phyloP scores from a whole-genome alignment of 2,329 filamentous ascomycete genomes.

The Aspergillus pseudotamarii region DNA sequence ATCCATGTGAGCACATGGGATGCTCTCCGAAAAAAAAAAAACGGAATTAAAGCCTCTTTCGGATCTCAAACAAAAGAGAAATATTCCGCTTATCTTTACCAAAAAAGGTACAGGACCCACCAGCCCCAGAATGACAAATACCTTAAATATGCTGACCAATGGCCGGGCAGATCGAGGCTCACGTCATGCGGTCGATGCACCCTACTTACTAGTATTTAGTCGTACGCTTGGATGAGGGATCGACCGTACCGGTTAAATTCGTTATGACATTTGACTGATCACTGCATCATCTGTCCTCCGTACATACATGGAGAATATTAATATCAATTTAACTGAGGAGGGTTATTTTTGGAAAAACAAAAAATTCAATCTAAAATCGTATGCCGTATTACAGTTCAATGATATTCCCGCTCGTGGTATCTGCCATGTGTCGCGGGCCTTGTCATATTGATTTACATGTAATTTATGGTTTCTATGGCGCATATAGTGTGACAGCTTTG shows the following conservation, averaged over 20 bases:
- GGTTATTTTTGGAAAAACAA: neutral
- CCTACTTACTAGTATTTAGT: no score
- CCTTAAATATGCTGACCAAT: slow-evolving; percentile 26
- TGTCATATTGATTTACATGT: neutral
- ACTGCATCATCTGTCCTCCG: neutral
- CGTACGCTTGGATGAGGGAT: neutral
- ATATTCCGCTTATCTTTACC: slow-evolving; percentile 23
- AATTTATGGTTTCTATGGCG: neutral
- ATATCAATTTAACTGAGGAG: neutral
- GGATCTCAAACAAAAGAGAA: neutral
- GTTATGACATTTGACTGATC: neutral
- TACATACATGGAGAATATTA: neutral
- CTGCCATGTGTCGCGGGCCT: neutral
- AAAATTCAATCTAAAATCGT: neutral
- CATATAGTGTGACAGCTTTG: slow-evolving; percentile 10
- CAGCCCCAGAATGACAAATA: slow-evolving; percentile 28
- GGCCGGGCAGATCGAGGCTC: slow-evolving; percentile 8
- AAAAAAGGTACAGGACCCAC: slow-evolving; percentile 13
- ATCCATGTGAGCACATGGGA: slow-evolving; percentile 7
- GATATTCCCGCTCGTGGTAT: neutral
- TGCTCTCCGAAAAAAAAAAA: neutral
- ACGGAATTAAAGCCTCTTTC: neutral
- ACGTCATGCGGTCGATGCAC: slow-evolving; percentile 19
- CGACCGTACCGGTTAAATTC: neutral
- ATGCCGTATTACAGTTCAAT: neutral